These are phyloP conservation scores for Yamadazyma triangularis DNA, from an alignment of 1,139 yeast species.

Conservation along the genomic window DNA sequence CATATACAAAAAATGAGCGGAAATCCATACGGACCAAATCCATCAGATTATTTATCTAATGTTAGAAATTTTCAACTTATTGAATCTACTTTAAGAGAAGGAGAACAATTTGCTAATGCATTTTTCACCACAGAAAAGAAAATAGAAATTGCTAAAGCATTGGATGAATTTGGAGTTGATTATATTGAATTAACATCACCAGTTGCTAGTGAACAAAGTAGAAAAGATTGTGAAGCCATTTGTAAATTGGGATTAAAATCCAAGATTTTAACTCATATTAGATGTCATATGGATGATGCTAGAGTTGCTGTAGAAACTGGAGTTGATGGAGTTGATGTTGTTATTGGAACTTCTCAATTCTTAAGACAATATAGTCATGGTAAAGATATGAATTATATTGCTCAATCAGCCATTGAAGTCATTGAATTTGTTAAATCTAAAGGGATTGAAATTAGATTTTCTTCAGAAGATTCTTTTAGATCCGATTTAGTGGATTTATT, in stretches of 20 bases:
- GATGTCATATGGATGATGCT: conserved; percentile 99
- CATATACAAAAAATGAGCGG: conserved; percentile 5
- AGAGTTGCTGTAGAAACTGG: conserved; percentile 96
- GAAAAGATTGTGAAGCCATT: conserved; percentile 93
- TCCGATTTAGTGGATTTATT: conserved; percentile 92
- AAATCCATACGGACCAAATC: conserved; percentile 95
- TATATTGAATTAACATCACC: conserved; percentile 97
- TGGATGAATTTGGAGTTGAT: conserved; percentile 97
- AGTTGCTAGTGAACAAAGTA: conserved; percentile 93
- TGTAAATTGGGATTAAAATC: conserved; percentile 96
- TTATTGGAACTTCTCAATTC: conserved; percentile 95
- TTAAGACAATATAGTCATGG: conserved; percentile 95
- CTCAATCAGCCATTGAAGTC: conserved; percentile 93
- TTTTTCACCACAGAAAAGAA: conserved; percentile 93
- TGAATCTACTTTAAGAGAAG: conserved; percentile 95
- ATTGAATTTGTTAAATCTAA: conserved; percentile 96
- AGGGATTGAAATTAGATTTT: conserved; percentile 94
- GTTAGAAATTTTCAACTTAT: conserved; percentile 87
- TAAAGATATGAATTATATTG: conserved; percentile 97
- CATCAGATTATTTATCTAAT: conserved; percentile 86
- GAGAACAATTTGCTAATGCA: conserved; percentile 98
- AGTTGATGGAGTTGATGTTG: conserved; percentile 98
- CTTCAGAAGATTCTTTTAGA: conserved; percentile 97
- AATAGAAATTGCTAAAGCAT: conserved; percentile 95
- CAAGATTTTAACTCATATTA: conserved; percentile 84